Evolutionary conservation across 768 basidiomycete species (phyloP).

Genomic region (Strobilomyces echinocephalus): DNA sequence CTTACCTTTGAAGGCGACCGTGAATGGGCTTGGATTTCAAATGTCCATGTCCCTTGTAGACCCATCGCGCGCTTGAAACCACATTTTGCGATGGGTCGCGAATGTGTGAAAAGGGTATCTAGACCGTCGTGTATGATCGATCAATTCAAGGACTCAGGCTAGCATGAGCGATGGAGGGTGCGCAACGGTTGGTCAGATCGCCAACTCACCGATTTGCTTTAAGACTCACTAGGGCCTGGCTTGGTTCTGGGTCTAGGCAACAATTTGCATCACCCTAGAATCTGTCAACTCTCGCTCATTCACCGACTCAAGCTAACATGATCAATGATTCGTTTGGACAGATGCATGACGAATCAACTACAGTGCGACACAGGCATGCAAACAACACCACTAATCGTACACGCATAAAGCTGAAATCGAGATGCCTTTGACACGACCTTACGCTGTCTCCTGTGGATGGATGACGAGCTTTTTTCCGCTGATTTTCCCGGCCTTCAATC

Average conservation of each 20-base stretch:
- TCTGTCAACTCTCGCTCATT: neutral
- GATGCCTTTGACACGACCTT: neutral
- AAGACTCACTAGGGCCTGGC: neutral
- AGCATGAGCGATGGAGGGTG: slow-evolving; percentile 8
- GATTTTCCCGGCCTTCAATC: slow-evolving; percentile 33
- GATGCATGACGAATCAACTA: slow-evolving; percentile 6
- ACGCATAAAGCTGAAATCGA: neutral
- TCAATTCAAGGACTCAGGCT: slow-evolving; percentile 1
- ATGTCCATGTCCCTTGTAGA: neutral
- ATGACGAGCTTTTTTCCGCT: slow-evolving; percentile 44
- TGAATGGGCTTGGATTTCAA: slow-evolving; percentile 14
- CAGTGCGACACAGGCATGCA: neutral
- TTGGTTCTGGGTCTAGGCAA: slow-evolving; percentile 9
- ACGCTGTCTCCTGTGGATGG: slow-evolving; percentile 36
- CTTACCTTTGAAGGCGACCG: neutral
- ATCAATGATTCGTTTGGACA: slow-evolving; percentile 1
- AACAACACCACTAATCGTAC: slow-evolving; percentile 15
- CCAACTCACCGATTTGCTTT: neutral
- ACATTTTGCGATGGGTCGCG: neutral
- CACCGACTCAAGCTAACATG: neutral
- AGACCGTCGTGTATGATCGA: slow-evolving; percentile 7
- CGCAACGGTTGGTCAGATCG: slow-evolving; percentile 1
- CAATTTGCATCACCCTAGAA: neutral
- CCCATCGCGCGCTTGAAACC: neutral
- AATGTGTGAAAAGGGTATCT: neutral